phyloP scores from a whole-genome alignment of 1,139 yeast species.

The Debaryomyces coudertii region DNA sequence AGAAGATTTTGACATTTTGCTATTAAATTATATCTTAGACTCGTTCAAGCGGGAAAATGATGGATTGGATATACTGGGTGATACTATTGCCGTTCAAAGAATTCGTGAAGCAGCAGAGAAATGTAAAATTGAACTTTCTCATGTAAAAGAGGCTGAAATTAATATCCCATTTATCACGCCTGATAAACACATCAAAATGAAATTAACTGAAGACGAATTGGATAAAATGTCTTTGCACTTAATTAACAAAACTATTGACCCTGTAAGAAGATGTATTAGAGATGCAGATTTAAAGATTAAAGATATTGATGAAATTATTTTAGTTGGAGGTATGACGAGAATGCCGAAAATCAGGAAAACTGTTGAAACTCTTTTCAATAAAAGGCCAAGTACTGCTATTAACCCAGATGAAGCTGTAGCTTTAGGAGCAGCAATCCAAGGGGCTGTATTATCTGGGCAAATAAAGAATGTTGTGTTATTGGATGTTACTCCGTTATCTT shows the following conservation, averaged over 20 bases:
- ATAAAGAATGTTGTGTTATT: constrained; percentile 68
- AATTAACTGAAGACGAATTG: constrained; percentile 62
- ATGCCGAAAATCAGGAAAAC: constrained; percentile 72
- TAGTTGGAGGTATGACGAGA: constrained; percentile 86
- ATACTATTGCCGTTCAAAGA: constrained; percentile 61
- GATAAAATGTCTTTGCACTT: constrained; percentile 64
- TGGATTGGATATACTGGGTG: constrained; percentile 49
- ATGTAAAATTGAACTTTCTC: constrained; percentile 72
- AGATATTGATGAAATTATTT: constrained; percentile 70
- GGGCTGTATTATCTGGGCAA: constrained; percentile 75
- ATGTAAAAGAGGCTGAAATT: constrained; percentile 55
- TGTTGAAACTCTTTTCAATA: constrained; percentile 60
- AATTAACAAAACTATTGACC: constrained; percentile 63
- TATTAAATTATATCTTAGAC: constrained; percentile 56
- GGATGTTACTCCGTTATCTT: constrained; percentile 78
- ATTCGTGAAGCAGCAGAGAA: constrained; percentile 72
- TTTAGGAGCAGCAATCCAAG: constrained; percentile 83
- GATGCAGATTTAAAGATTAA: constrained; percentile 67
- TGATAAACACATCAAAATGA: constrained; percentile 53
- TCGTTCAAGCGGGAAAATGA: constrained; percentile 44
- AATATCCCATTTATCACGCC: constrained; percentile 64
- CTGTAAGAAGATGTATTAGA: constrained; percentile 66
- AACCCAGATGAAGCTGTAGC: constrained; percentile 89
- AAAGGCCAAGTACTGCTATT: constrained; percentile 63
- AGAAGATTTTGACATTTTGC: constrained; percentile 72